Percentiles rank a stretch among this genome's conserved stretches.
Conservation (phyloP, 305 asterid species). For the Fraxinus latifolia region DNA sequence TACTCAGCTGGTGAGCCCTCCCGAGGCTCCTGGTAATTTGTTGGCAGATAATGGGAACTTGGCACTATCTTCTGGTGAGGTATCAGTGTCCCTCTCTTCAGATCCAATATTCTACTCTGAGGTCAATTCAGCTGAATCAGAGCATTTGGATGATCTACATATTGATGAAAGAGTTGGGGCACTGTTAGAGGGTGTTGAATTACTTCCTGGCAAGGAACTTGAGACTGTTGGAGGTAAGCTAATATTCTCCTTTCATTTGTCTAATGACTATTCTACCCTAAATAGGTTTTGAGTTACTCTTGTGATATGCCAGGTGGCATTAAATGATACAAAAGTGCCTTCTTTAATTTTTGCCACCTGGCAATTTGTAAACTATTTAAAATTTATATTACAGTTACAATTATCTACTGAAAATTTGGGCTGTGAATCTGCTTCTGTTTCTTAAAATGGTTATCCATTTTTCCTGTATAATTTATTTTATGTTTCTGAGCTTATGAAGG, state of each 20-base stretch:
- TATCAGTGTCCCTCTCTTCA: constrained; percentile 29
- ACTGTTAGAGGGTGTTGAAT: constrained; percentile 57
- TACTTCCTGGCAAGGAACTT: constrained; percentile 75
- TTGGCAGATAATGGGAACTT: constrained; percentile 60
- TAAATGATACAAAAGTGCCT: constrained; percentile 11
- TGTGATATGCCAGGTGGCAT: constrained; percentile 18
- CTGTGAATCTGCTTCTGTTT: neutral
- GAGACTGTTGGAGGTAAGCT: constrained; percentile 75
- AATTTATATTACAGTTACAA: neutral
- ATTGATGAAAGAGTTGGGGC: constrained; percentile 81
- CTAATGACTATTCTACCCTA: neutral
- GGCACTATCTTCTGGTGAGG: constrained; percentile 37
- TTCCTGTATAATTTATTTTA: constrained; percentile 10
- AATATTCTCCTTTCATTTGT: constrained; percentile 15
- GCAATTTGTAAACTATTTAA: neutral
- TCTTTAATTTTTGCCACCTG: constrained; percentile 11
- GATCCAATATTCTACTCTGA: constrained; percentile 32
- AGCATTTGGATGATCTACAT: constrained; percentile 45
- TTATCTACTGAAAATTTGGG: constrained; percentile 18
- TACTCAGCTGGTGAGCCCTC: constrained; percentile 83
- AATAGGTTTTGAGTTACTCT: constrained; percentile 3
- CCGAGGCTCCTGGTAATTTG: constrained; percentile 98
- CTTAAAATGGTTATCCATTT: neutral
- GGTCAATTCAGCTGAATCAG: constrained; percentile 31
- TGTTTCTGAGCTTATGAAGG: constrained; percentile 19